Conservation (phyloP, 108 stramenopile genomes). For the Discostella stelligeroides region DNA sequence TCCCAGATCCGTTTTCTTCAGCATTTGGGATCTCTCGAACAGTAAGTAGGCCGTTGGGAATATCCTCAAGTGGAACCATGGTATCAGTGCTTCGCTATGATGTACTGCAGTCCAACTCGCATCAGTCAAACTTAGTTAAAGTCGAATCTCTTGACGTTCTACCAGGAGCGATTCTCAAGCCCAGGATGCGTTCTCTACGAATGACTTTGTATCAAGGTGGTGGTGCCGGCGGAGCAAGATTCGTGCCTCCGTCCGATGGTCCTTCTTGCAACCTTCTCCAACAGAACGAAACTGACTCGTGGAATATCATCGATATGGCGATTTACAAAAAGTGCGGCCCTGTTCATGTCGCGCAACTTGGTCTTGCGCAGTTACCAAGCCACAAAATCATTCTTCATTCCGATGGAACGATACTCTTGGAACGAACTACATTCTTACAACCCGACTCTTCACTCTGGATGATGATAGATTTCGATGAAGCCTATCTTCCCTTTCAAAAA, state of each 20-base stretch:
- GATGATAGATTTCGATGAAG: conserved; percentile 68
- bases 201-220: conserved; percentile 41
- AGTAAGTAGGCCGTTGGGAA: conserved; percentile 36
- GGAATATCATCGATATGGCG: not conserved
- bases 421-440: conserved; percentile 23
- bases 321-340: conserved; percentile 8
- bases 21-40: conserved; percentile 43
- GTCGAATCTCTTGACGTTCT: conserved; percentile 44
- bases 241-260: conserved; percentile 25
- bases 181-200: conserved; percentile 39
- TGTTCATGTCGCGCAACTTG: conserved; percentile 2
- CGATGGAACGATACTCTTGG: conserved; percentile 40
- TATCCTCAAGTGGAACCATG: conserved; percentile 33
- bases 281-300: conserved; percentile 6
- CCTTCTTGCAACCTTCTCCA: conserved; percentile 6
- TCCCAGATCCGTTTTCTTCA: not conserved
- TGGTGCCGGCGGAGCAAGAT: conserved; percentile 35
- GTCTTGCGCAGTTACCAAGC: conserved; percentile 27
- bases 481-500: conserved; percentile 70
- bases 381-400: conserved; percentile 29
- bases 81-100: conserved; percentile 38
- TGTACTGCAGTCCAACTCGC: not conserved
- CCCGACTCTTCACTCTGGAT: conserved; percentile 58
- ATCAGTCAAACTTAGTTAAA: conserved; percentile 10
- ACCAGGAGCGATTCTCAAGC: conserved; percentile 42